A percentile compares a stretch with the other conserved stretches of the same genome.
These are phyloP conservation scores for Thuja plicata DNA, from an alignment of 83 land plant genomes.

Conservation along the genomic window DNA sequence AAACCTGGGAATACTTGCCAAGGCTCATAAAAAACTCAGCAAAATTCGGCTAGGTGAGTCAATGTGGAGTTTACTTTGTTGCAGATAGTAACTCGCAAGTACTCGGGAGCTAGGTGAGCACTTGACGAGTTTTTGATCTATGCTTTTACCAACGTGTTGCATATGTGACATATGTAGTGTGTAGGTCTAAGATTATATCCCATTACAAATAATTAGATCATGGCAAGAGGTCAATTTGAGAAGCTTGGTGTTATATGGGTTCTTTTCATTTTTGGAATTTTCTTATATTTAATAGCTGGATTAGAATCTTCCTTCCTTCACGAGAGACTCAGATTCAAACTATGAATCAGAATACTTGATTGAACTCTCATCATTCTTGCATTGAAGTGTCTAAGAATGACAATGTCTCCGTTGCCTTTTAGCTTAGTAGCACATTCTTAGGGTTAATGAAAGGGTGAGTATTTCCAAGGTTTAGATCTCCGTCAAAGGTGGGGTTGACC, in stretches of 20 bases:
- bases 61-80: no score
- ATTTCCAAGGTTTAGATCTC: background rate
- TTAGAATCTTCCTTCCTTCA: background rate
- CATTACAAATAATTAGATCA: background rate
- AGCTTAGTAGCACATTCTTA: background rate
- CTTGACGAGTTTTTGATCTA: no score
- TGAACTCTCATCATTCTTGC: background rate
- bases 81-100: no score
- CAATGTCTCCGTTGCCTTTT: background rate
- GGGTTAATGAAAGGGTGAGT: background rate
- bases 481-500: background rate
- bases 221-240: background rate
- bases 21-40: no score
- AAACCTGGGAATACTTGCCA: no score
- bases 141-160: background rate
- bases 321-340: background rate
- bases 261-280: background rate
- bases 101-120: no score
- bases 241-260: background rate
- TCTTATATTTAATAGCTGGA: background rate
- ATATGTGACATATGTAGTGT: background rate
- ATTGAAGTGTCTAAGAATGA: background rate
- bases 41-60: no score
- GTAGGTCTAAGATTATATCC: background rate
- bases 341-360: background rate